These are phyloP conservation scores for Pleurotus pulmonarius DNA, from an alignment of 768 basidiomycete species.

Conservation along the genomic window DNA sequence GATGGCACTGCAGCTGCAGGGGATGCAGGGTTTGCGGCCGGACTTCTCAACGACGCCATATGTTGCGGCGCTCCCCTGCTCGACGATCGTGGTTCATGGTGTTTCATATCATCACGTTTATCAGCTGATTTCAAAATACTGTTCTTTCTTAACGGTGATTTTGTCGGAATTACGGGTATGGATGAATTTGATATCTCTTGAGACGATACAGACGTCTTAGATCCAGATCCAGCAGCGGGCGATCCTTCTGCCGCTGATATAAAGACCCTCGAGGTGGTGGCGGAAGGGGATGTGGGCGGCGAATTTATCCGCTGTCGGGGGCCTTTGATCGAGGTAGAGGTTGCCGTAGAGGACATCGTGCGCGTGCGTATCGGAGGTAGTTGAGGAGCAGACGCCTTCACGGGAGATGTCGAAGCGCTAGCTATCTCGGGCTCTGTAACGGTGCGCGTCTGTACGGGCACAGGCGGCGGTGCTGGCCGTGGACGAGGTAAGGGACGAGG, in stretches of 20 bases:
- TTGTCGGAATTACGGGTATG: neutral
- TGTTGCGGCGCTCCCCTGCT: neutral
- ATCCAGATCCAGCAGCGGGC: slow-evolving; percentile 2
- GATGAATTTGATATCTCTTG: neutral
- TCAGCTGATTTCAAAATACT: slow-evolving; percentile 5
- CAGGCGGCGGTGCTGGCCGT: neutral
- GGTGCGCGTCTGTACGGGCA: neutral
- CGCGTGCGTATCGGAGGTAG: neutral
- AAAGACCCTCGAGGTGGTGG: neutral
- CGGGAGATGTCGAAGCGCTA: neutral
- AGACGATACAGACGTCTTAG: neutral
- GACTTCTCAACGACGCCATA: slow-evolving; percentile 1
- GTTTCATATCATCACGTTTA: neutral
- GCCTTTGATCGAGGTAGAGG: neutral
- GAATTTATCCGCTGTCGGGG: neutral
- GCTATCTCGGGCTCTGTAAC: neutral
- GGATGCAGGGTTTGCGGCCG: neutral
- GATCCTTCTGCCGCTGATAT: slow-evolving; percentile 2
- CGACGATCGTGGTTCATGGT: neutral
- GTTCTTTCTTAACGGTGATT: neutral
- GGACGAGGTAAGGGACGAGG: slow-evolving; percentile 6
- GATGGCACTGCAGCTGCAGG: neutral
- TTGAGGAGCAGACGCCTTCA: neutral
- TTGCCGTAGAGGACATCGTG: neutral
- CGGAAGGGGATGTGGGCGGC: neutral